Evolutionary conservation across 345 rosid genomes (phyloP).

Genomic region (Brassica nigra): DNA sequence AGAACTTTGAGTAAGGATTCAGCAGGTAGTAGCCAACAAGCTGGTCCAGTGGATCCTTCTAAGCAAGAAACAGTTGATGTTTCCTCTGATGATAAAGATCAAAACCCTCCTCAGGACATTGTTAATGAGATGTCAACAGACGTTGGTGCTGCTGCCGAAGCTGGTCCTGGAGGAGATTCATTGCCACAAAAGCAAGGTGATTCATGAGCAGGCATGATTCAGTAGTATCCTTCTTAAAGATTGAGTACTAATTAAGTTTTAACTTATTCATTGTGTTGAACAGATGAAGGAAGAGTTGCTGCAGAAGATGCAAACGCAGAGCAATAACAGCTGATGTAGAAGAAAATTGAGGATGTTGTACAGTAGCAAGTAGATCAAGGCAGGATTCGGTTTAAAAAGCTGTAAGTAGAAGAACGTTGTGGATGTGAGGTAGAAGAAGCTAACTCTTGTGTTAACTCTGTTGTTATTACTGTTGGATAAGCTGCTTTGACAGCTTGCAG

Average conservation of each 20-base stretch:
- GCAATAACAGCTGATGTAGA: not conserved
- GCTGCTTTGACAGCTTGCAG: too few species aligned
- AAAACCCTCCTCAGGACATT: conserved; percentile 27
- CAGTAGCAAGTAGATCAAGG: conserved; percentile 2
- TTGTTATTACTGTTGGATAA: too few species aligned
- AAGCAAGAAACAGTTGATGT: conserved; percentile 8
- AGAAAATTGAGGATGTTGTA: not conserved
- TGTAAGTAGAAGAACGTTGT: not conserved
- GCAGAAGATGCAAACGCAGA: conserved; percentile 12
- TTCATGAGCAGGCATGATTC: conserved; percentile 6
- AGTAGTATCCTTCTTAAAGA: not conserved
- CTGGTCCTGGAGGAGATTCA: conserved; percentile 23
- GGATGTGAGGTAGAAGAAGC: conserved; percentile 12
- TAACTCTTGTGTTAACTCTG: conserved; percentile 4
- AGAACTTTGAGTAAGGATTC: conserved; percentile 25
- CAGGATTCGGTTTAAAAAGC: conserved; percentile 4
- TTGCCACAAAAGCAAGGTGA: conserved; percentile 26
- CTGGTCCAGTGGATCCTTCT: conserved; percentile 12
- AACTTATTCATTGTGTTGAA: conserved; percentile 7
- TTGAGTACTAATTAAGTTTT: conserved; percentile 5
- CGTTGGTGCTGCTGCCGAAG: conserved; percentile 7
- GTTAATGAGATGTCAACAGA: conserved; percentile 28
- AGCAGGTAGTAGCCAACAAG: conserved; percentile 23
- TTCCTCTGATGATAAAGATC: conserved; percentile 23
- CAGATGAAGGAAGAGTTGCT: conserved; percentile 4